These are phyloP conservation scores for Penicillium alfredii DNA, from an alignment of 495 filamentous ascomycete genomes.

Conservation along the genomic window DNA sequence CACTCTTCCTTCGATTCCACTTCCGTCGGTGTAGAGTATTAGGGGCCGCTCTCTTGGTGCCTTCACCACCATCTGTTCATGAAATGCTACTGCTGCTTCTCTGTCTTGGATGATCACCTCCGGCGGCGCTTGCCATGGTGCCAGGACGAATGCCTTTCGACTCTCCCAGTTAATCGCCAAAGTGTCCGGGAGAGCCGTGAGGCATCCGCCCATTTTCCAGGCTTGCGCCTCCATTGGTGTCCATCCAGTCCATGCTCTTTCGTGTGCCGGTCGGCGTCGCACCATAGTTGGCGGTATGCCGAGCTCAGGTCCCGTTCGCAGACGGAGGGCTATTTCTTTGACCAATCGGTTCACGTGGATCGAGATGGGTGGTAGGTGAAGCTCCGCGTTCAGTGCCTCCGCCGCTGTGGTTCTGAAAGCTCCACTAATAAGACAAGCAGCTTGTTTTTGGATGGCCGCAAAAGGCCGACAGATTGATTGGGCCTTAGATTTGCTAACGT, in stretches of 20 bases:
- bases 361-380: constrained; percentile 5
- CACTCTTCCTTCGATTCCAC: constrained; percentile 8
- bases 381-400: constrained; percentile 9
- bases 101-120: constrained; percentile 9
- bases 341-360: constrained; percentile 4
- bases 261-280: neutral
- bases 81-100: constrained; percentile 2
- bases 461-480: too few species aligned
- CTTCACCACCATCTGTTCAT: constrained; percentile 1
- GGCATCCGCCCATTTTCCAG: constrained; percentile 2
- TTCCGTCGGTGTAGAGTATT: constrained; percentile 11
- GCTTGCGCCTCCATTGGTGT: constrained; percentile 11
- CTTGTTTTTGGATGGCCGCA: too few species aligned
- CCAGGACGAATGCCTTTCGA: constrained; percentile 11
- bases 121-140: constrained; percentile 12
- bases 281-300: constrained; percentile 2
- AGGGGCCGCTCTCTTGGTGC: constrained; percentile 1
- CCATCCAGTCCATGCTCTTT: constrained; percentile 4
- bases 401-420: constrained; percentile 9
- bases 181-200: constrained; percentile 5
- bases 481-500: too few species aligned
- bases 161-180: constrained; percentile 11
- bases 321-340: constrained; percentile 4
- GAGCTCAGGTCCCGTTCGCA: constrained; percentile 5
- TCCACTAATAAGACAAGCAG: constrained; percentile 7